Evolutionary conservation across 495 filamentous ascomycete genomes (phyloP), one percentile per base, ranked within the genome.

Genomic region (Penicillium longicatenatum): DNA sequence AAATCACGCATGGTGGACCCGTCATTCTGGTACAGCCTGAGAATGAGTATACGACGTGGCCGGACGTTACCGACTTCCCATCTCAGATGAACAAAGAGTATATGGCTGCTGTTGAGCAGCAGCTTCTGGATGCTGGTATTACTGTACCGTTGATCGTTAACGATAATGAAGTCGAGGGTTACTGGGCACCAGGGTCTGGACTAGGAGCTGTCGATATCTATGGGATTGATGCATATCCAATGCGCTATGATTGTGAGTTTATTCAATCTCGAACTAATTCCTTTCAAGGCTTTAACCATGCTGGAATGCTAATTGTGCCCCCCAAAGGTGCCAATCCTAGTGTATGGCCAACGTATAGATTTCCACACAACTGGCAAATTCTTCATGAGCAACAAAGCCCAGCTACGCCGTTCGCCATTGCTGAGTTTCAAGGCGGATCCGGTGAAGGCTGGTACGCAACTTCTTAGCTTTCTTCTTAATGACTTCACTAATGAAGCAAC

Each of bases 21-120:
- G 79, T 91, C 2, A 88, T 90, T 48, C 69, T 90, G 9, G 70
- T 87, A 12, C 89, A 91, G 68, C 86, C 86, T 0, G 89, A 91
- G 66, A 91, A 90, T 62, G 86, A 90, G 60, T 89, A 87, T 26
- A 55, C 59, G 19, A 60, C 55, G 12, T 68, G 62, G 56, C 59
- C 64, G 75, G 77, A 6, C 35, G 62, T 26, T 64, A 61, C 17
- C 53, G 63, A 62, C 59, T 81, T 71, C 58, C 82, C 80, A 0
- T 48, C 37, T 3, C 12, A 56, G 2, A 59, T 60, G 55, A 79
- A 90, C 61, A 69, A 73, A 0, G 68, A 74, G 5, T 91, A 90
- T 64, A 86, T 91, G 74, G 69, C 79, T 19, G 80, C 81, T 54
- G 81, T 90, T 11, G 79, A 85, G 50, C 72, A 85, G 19, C 84